A percentile compares a stretch with the other conserved stretches of the same genome.
These are phyloP conservation scores for Leishmania amazonensis DNA, from an alignment of 208 protist species.

Conservation along the genomic window DNA sequence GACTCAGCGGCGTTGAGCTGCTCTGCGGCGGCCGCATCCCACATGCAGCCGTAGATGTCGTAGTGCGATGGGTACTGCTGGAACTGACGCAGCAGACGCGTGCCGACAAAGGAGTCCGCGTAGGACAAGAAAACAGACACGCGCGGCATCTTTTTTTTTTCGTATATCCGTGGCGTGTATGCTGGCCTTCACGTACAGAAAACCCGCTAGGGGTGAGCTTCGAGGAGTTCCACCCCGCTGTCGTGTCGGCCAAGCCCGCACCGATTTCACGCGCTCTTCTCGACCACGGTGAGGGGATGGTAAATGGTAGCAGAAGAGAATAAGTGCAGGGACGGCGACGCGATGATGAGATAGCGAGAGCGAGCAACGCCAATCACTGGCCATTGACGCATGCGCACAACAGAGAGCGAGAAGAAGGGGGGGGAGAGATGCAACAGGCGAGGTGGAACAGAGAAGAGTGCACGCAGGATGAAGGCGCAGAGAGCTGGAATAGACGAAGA, in stretches of 20 bases:
- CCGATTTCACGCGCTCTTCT: neutral
- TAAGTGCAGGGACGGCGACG: neutral
- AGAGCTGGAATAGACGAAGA: neutral
- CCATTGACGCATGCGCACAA: neutral
- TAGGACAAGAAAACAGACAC: conserved; percentile 78
- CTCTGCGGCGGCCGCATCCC: conserved; percentile 55
- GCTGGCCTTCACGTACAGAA: too few relatives aligned
- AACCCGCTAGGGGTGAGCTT: neutral
- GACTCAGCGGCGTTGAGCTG: conserved; percentile 18
- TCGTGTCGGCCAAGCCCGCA: neutral
- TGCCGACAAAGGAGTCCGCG: conserved; percentile 81
- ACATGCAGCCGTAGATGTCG: conserved; percentile 77
- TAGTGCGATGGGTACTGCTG: conserved; percentile 46
- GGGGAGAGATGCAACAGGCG: neutral
- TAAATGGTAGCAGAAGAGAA: neutral
- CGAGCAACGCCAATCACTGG: neutral
- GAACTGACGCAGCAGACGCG: conserved; percentile 61
- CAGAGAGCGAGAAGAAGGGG: neutral
- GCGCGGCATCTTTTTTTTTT: conserved; percentile 13
- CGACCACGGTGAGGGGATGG: neutral
- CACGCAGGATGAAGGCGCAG: neutral
- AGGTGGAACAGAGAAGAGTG: neutral
- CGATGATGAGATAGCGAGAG: neutral
- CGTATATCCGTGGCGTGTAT: too few relatives aligned
- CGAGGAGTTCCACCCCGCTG: neutral